A percentile compares a stretch with the other conserved stretches of the same genome.
phyloP scores from a whole-genome alignment of 352 stramenopile species.

The Pythium grandisporangium region DNA sequence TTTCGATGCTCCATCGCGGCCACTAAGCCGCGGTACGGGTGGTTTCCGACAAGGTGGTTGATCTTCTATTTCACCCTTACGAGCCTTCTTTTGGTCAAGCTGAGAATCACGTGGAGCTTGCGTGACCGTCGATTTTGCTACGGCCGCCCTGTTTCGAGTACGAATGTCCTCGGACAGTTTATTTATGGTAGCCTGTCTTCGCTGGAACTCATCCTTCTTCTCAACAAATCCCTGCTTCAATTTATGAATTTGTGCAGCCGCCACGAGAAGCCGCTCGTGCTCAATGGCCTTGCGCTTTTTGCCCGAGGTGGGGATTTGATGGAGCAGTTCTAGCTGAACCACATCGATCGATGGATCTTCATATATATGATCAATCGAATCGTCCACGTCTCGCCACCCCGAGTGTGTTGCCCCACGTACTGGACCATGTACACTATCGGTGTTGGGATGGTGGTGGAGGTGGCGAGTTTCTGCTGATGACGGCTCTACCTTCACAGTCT shows the following conservation, averaged over 20 bases:
- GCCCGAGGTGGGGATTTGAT: constrained; percentile 12
- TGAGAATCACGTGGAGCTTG: not conserved
- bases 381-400: constrained; percentile 26
- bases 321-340: constrained; percentile 31
- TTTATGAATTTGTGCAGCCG: constrained; percentile 32
- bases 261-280: constrained; percentile 25
- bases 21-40: too few relatives aligned
- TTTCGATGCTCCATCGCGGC: too few relatives aligned
- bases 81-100: too few relatives aligned
- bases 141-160: constrained; percentile 27
- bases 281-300: constrained; percentile 36
- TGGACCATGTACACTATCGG: too few relatives aligned
- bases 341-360: constrained; percentile 39
- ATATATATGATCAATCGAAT: constrained; percentile 53
- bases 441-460: too few relatives aligned
- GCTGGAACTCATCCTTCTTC: constrained; percentile 17
- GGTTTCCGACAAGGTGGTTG: too few relatives aligned
- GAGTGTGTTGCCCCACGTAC: too few relatives aligned
- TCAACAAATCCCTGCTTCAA: constrained; percentile 12
- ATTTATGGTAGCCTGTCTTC: constrained; percentile 29
- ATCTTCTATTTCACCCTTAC: too few relatives aligned
- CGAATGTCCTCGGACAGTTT: constrained; percentile 50
- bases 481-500: too few relatives aligned
- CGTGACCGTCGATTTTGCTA: not conserved
- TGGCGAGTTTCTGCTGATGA: too few relatives aligned